Evolutionary conservation across 202 grass and related monocot species (phyloP), one percentile per base, ranked within the genome.

Genomic region (Zoysia matrella): DNA sequence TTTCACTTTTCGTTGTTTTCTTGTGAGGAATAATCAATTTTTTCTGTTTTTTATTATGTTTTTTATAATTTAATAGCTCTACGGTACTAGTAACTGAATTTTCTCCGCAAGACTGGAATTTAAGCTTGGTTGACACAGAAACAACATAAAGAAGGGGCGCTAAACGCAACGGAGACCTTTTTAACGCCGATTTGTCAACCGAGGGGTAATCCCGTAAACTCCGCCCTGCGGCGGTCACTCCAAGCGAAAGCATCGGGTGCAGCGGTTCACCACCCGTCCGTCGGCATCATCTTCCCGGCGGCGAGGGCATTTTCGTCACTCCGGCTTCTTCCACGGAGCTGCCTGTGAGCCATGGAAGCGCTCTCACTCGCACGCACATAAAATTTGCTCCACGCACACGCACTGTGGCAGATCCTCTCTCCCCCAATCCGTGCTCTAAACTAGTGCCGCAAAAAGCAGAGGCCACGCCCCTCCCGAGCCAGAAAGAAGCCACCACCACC

Each of bases 361-460:
- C 82, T 75, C 91, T 83, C 79, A 78, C 82, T 86, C 86, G 71
- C 85, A 82, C 87, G 65, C 71, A 77, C 86, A 91, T 90, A 92
- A 88, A 93, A 77, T 71, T 60, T 14, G 76, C 72, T 81, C 82
- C 82, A 44, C 72, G 87, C 87, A 80, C 87, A 47, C 86, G 79
- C 73, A 49, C 73, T 39, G 61, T 1, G 12, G 11, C 81, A 57
- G 55, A 72, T 11, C 47, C 76, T 53, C 43, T 15, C 13, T 36
- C 45, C 62, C 14, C 70, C 75, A 48, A 71, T 80, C 58, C 53
- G 67, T 46, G 39, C 64, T 81, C 67, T 61, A 91, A 84, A 84
- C 76, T 60, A 76, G 16, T 3, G 47, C 65, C 50, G n/a, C 61
- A 55, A 67, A 70, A 86, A 86, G 77, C 60, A 52, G 57, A 46